Evolutionary conservation across 176 grass and related monocot genomes (phyloP), one percentile per base, ranked within the genome.

Genomic region (Cymbopogon citratus): DNA sequence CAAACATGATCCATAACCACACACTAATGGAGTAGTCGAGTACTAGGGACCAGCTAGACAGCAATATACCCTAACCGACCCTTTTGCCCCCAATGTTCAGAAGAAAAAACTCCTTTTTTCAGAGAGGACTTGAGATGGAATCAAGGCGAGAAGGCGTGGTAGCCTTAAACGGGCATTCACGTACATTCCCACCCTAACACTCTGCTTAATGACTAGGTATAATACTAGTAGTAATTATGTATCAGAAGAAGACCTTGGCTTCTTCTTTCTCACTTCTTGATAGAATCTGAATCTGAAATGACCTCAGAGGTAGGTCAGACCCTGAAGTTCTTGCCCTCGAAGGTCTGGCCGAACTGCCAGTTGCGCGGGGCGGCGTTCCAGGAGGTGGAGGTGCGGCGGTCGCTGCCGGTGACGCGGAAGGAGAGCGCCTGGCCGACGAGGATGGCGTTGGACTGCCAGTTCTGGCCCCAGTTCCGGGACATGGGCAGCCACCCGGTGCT

Each of bases 391-490:
- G 85, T 88, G 66, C 85, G 91, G 51, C 82, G 81, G 82, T 97
- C 89, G 76, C 91, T 88, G 74, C 71, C 82, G 35, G 87, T 91
- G 85, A 97, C 87, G 52, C 87, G 87, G 87, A 97, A 97, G 71
- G 91, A 91, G 83, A 97, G 91, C 0, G 85, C 69, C 38, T 92
- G 73, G 39, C 87, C 89, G 49, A 94, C 89, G 52, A 97, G 88
- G 34, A 94, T 71, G 21, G 91, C 2, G 71, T 88, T 84, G 80
- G 87, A 90, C 89, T 94, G 91, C 94, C 94, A 97, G 76, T 94
- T 97, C 87, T 97, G 94, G 79, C 94, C 94, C 94, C 94, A 97
- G 85, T 97, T 97, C 31, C 89, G 87, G 4, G 87, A 88, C 91
- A 97, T 88, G 69, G 89, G 79, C 89, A 92, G 66, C 94, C 94